phyloP scores from a whole-genome alignment of 805 yeast species.

The Saturnispora zaruensis region DNA sequence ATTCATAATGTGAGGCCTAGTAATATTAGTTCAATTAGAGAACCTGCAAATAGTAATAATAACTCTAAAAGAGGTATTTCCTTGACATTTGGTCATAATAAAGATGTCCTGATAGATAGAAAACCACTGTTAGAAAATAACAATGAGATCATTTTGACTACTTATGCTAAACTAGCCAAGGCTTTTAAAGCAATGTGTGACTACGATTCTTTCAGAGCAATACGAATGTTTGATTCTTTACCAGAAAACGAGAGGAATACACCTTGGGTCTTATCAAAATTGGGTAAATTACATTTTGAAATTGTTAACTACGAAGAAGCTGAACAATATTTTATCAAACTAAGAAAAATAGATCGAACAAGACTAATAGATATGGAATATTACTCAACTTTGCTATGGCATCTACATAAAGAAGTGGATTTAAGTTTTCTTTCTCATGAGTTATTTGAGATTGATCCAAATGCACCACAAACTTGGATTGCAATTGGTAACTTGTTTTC shows the following conservation, averaged over 20 bases:
- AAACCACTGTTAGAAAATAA: not conserved
- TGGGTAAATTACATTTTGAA: conserved; percentile 81
- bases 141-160: conserved; percentile 26
- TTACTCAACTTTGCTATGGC: conserved; percentile 89
- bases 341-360: conserved; percentile 66
- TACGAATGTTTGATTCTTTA: conserved; percentile 54
- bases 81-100: not conserved
- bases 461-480: conserved; percentile 81
- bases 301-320: conserved; percentile 77
- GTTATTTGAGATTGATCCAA: conserved; percentile 51
- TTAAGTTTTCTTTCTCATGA: conserved; percentile 80
- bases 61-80: conserved; percentile 11
- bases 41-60: not conserved
- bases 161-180: conserved; percentile 49
- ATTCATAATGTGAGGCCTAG: not conserved
- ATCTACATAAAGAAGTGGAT: conserved; percentile 70
- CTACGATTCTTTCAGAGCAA: conserved; percentile 76
- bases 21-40: not conserved
- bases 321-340: conserved; percentile 48
- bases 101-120: conserved; percentile 1
- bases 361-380: conserved; percentile 84
- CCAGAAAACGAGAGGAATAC: conserved; percentile 57
- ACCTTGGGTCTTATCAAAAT: conserved; percentile 77
- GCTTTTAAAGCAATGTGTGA: conserved; percentile 51
- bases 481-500: conserved; percentile 85